Evolutionary conservation across 768 basidiomycete genomes (phyloP).

Genomic region (Kwoniella dejecticola): DNA sequence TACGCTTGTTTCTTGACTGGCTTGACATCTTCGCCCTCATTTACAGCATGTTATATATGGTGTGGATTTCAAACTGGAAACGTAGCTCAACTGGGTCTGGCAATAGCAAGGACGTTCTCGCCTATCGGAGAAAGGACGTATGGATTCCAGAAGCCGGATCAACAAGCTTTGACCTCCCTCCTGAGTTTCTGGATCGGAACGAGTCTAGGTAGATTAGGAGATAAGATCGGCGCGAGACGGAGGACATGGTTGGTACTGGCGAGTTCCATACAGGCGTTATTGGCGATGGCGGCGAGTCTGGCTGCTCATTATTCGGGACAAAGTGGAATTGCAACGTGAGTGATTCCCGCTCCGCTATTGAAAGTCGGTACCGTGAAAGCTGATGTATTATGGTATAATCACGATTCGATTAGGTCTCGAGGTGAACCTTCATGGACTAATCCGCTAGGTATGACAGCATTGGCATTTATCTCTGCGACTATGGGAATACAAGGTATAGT

Average conservation of each 20-base stretch:
- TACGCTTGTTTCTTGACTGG: constrained; percentile 52
- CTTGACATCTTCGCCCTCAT: constrained; percentile 33
- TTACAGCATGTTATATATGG: constrained; percentile 53
- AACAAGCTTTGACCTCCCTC: constrained; percentile 79
- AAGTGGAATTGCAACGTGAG: constrained; percentile 41
- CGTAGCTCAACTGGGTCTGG: constrained; percentile 68
- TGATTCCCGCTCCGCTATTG: neutral
- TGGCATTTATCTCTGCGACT: constrained; percentile 77
- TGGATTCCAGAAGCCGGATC: constrained; percentile 76
- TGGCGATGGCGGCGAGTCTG: constrained; percentile 74
- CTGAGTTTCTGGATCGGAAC: constrained; percentile 75
- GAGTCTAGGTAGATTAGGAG: constrained; percentile 75
- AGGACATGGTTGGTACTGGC: constrained; percentile 73
- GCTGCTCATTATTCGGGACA: constrained; percentile 71
- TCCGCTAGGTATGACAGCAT: constrained; percentile 65
- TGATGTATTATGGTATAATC: no score
- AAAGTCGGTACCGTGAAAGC: no score
- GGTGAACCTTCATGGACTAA: constrained; percentile 62
- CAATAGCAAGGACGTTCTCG: constrained; percentile 74
- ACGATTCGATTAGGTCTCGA: constrained; percentile 7
- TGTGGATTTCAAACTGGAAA: constrained; percentile 56
- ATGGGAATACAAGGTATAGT: constrained; percentile 74
- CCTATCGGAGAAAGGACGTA: constrained; percentile 56
- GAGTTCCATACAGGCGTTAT: constrained; percentile 71
- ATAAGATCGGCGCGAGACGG: constrained; percentile 71